Evolutionary conservation across 805 yeast genomes (phyloP).

Genomic region (Wickerhamiella kazuoi): DNA sequence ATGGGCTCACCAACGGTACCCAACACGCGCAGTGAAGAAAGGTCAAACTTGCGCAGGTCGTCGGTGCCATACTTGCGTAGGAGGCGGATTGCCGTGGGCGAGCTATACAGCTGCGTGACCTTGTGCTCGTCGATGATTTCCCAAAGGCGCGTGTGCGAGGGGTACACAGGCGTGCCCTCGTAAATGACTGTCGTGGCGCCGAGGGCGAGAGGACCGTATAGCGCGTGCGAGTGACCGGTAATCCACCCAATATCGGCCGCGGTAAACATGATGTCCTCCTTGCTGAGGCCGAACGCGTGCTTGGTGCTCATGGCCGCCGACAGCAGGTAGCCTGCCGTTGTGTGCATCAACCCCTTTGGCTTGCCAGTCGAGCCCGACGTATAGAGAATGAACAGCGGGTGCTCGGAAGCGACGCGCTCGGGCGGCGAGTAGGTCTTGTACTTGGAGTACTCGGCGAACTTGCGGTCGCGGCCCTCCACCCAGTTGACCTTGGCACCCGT

Average conservation of each 20-base stretch:
- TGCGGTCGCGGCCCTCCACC: slow-evolving; percentile 44
- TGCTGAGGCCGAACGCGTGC: slow-evolving; percentile 60
- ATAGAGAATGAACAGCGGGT: slow-evolving; percentile 62
- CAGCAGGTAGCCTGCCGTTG: slow-evolving; percentile 63
- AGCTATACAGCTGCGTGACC: slow-evolving; percentile 85
- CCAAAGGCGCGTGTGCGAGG: slow-evolving; percentile 67
- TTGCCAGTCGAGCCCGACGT: slow-evolving; percentile 82
- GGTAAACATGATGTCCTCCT: slow-evolving; percentile 58
- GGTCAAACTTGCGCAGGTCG: slow-evolving; percentile 42
- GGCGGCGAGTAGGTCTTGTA: slow-evolving; percentile 58
- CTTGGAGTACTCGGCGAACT: slow-evolving; percentile 59
- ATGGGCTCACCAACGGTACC: slow-evolving; percentile 97
- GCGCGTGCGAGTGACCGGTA: slow-evolving; percentile 71
- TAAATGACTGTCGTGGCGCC: slow-evolving; percentile 70
- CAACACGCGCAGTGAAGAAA: slow-evolving; percentile 61
- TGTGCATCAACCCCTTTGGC: slow-evolving; percentile 73
- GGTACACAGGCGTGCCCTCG: slow-evolving; percentile 80
- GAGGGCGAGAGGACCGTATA: slow-evolving; percentile 59
- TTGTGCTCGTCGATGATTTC: slow-evolving; percentile 70
- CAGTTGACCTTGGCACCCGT: slow-evolving; percentile 44
- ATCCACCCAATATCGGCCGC: slow-evolving; percentile 91
- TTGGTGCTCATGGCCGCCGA: slow-evolving; percentile 59
- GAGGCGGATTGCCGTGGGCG: slow-evolving; percentile 86
- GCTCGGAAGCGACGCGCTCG: slow-evolving; percentile 59
- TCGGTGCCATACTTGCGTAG: slow-evolving; percentile 71